Percentiles rank a stretch among this genome's conserved stretches.
These are phyloP conservation scores for Wallacemonas sp. DNA, from an alignment of 208 protist genomes.

Conservation along the genomic window DNA sequence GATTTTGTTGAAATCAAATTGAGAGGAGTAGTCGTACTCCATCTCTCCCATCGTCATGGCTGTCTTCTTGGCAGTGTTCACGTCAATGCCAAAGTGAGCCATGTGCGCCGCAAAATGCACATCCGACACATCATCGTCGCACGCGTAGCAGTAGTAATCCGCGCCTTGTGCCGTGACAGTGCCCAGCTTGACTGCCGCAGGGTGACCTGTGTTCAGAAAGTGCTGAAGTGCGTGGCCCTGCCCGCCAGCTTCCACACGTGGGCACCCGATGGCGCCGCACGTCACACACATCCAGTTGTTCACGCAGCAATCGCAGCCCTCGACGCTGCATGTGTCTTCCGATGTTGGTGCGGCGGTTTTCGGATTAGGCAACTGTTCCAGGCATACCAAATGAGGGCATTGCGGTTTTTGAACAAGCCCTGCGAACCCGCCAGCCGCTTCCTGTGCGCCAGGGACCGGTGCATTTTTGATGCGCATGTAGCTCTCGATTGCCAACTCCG, in stretches of 20 bases:
- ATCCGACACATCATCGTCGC: conserved; percentile 95
- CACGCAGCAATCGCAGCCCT: conserved; percentile 74
- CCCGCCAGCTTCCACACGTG: conserved; percentile 93
- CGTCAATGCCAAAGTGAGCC: conserved; percentile 95
- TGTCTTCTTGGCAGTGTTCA: conserved; percentile 89
- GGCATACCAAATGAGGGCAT: conserved; percentile 77
- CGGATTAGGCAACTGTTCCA: conserved; percentile 74
- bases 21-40: conserved; percentile 95
- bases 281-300: conserved; percentile 97
- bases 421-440: conserved; percentile 19
- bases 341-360: conserved; percentile 45
- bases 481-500: conserved; percentile 48
- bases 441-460: conserved; percentile 59
- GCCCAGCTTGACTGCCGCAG: conserved; percentile 96
- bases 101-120: conserved; percentile 94
- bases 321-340: conserved; percentile 48
- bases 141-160: conserved; percentile 95
- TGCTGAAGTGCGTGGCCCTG: conserved; percentile 95
- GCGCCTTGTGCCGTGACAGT: conserved; percentile 90
- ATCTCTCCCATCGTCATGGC: conserved; percentile 97
- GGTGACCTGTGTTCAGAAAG: conserved; percentile 82
- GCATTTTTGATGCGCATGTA: conserved; percentile 63
- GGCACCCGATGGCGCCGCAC: conserved; percentile 93
- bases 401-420: conserved; percentile 41
- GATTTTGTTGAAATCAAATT: conserved; percentile 93